Percentiles rank a stretch among this genome's conserved stretches.
These are phyloP conservation scores for Melaleuca quinquenervia DNA, from an alignment of 345 rosid species.

Conservation along the genomic window DNA sequence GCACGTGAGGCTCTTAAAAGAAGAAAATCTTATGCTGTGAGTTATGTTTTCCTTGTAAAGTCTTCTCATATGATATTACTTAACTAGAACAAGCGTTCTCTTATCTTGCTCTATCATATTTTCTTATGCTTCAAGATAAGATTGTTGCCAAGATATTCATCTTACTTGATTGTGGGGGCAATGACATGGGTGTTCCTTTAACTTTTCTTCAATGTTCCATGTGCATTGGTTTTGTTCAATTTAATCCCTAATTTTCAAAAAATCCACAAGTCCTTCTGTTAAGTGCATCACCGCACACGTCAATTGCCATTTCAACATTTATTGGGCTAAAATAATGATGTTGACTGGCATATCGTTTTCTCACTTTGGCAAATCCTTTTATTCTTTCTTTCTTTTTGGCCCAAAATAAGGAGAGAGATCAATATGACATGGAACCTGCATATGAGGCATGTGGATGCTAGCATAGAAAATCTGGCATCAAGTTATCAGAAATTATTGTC, in stretches of 20 bases:
- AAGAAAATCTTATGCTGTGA: constrained; percentile 67
- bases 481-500: not conserved
- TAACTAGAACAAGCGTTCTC: not conserved
- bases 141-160: not conserved
- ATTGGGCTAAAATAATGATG: not conserved
- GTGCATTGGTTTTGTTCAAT: not conserved
- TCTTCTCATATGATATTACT: not conserved
- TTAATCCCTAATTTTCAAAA: not conserved
- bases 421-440: not conserved
- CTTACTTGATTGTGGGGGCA: not conserved
- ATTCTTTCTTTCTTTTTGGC: not conserved
- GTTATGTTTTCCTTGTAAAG: not conserved
- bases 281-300: not conserved
- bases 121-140: not conserved
- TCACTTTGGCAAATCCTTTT: not conserved
- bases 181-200: not conserved
- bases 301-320: not conserved
- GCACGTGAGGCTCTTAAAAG: constrained; percentile 86
- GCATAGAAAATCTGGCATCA: not conserved
- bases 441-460: not conserved
- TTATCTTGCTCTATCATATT: not conserved
- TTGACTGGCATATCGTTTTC: not conserved
- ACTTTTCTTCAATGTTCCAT: not conserved
- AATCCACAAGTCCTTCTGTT: not conserved
- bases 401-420: not conserved